phyloP scores from a whole-genome alignment of 2,329 filamentous ascomycete species.

The Aspergillus ustus region DNA sequence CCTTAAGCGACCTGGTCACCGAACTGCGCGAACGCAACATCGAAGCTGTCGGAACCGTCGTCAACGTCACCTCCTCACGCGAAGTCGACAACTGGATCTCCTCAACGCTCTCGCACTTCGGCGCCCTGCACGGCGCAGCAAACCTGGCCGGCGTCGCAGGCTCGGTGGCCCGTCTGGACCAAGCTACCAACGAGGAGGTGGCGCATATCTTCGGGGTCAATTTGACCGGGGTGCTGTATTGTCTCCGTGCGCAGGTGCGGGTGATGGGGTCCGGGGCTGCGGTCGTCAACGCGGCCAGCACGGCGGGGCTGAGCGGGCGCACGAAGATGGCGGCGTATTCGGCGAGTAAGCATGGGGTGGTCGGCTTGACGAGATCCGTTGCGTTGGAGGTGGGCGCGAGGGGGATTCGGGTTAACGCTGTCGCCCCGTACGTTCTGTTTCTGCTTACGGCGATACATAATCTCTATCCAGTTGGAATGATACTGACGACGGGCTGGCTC shows the following conservation, averaged over 20 bases:
- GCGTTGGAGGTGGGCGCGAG: not conserved
- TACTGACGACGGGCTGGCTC: not conserved
- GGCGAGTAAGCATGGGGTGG: constrained; percentile 6
- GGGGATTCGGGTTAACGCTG: constrained; percentile 5
- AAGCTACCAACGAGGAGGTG: constrained; percentile 4
- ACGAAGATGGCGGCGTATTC: not conserved
- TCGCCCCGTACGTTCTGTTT: not conserved
- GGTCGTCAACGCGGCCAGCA: constrained; percentile 7
- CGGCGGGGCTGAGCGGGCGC: not conserved
- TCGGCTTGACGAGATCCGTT: constrained; percentile 2
- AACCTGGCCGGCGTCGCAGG: constrained; percentile 7
- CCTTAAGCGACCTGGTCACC: not conserved
- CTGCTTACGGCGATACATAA: not conserved
- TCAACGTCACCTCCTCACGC: constrained; percentile 2
- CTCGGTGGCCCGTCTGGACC: not conserved
- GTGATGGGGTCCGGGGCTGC: not conserved
- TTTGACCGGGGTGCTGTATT: constrained; percentile 4
- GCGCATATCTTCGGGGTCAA: constrained; percentile 9
- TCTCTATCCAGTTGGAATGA: too few species aligned
- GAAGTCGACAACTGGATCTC: constrained; percentile 5
- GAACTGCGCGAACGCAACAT: not conserved
- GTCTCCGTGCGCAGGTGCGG: not conserved
- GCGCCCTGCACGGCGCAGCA: constrained; percentile 1
- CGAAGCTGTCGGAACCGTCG: not conserved
- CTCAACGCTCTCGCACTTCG: not conserved